Evolutionary conservation across 2,329 filamentous ascomycete species (phyloP).

Genomic region (Stachybotrys echinatus): DNA sequence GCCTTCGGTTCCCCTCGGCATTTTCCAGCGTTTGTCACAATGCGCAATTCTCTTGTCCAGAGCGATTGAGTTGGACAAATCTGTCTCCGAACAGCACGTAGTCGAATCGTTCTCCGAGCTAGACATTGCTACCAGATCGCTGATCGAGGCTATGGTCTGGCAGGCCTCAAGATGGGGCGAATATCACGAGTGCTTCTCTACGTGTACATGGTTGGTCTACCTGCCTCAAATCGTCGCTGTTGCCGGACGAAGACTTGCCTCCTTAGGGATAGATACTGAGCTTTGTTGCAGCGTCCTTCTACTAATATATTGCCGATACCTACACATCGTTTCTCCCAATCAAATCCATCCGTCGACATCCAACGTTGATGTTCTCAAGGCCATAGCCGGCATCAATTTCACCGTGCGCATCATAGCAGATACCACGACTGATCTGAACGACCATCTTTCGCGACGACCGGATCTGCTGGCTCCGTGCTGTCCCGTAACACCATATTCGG

Average conservation of each 20-base stretch:
- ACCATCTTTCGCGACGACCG: conserved; percentile 23
- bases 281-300: conserved; percentile 20
- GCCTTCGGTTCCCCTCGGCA: conserved; percentile 23
- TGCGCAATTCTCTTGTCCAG: conserved; percentile 27
- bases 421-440: conserved; percentile 27
- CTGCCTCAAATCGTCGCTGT: not conserved
- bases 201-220: conserved; percentile 24
- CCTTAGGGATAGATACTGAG: not conserved
- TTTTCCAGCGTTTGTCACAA: conserved; percentile 28
- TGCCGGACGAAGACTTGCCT: not conserved
- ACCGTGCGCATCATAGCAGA: conserved; percentile 29
- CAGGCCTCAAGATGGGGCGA: conserved; percentile 27
- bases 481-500: conserved; percentile 26
- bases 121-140: conserved; percentile 21
- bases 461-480: conserved; percentile 25
- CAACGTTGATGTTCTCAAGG: conserved; percentile 25
- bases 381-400: conserved; percentile 30
- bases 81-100: conserved; percentile 9
- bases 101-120: conserved; percentile 23
- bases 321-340: conserved; percentile 18
- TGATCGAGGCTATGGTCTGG: conserved; percentile 27
- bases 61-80: conserved; percentile 17
- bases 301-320: conserved; percentile 26
- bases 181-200: conserved; percentile 28
- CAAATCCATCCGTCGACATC: conserved; percentile 13